Evolutionary conservation across 2,329 filamentous ascomycete genomes (phyloP).

Genomic region (Pseudogymnoascus sp.): DNA sequence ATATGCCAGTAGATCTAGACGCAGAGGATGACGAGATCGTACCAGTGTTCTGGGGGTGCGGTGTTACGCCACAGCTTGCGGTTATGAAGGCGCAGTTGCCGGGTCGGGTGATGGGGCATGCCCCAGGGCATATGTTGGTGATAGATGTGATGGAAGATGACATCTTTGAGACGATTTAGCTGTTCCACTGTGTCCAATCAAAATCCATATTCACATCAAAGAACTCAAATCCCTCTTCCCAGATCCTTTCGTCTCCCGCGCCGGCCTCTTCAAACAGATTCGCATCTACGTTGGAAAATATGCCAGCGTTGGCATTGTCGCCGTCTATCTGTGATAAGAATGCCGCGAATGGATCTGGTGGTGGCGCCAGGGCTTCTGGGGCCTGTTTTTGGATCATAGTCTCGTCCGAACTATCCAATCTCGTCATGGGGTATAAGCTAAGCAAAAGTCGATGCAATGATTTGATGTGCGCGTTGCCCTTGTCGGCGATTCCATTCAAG

Average conservation of each 20-base stretch:
- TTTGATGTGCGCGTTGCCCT: constrained; percentile 44
- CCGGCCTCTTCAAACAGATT: constrained; percentile 26
- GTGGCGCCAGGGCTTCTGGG: constrained; percentile 11
- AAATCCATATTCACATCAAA: constrained; percentile 37
- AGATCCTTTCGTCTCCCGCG: constrained; percentile 33
- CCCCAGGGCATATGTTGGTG: constrained; percentile 56
- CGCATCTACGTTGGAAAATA: constrained; percentile 6
- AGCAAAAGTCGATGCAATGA: constrained; percentile 34
- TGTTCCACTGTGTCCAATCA: constrained; percentile 15
- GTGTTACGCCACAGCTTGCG: constrained; percentile 59
- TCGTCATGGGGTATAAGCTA: constrained; percentile 25
- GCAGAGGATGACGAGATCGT: constrained; percentile 40
- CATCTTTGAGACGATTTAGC: constrained; percentile 14
- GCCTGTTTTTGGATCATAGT: constrained; percentile 22
- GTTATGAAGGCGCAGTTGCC: constrained; percentile 48
- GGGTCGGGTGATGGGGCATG: constrained; percentile 54
- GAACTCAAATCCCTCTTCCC: constrained; percentile 35
- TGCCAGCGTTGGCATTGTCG: constrained; percentile 5
- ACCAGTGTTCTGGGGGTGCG: constrained; percentile 57
- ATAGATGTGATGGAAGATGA: constrained; percentile 45
- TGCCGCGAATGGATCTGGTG: background rate
- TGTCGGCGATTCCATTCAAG: constrained; percentile 43
- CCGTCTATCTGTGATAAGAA: background rate
- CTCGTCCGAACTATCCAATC: background rate
- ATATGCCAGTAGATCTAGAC: constrained; percentile 34